Evolutionary conservation across 164 flowering plant species (phyloP).

Genomic region (Cinnamomum micranthum): DNA sequence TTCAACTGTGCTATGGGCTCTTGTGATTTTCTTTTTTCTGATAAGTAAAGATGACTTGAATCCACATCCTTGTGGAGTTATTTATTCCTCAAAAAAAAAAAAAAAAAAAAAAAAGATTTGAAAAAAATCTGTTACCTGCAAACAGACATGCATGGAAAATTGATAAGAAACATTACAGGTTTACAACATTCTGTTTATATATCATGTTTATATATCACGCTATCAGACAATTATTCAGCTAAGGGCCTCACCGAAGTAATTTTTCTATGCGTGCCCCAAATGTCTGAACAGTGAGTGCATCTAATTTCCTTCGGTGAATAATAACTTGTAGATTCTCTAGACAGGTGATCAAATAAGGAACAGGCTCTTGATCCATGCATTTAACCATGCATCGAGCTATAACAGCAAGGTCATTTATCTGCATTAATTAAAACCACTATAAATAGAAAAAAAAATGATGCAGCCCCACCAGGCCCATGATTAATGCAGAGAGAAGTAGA

Average conservation of each 20-base stretch:
- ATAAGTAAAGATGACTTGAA: background rate
- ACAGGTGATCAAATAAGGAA: conserved; percentile 14
- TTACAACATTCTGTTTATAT: background rate
- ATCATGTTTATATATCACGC: background rate
- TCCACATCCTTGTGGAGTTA: background rate
- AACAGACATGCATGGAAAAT: background rate
- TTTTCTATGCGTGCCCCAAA: conserved; percentile 96
- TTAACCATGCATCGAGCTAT: conserved; percentile 82
- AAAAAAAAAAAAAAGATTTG: background rate
- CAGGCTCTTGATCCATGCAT: too few relatives aligned
- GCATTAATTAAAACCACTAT: conserved; percentile 20
- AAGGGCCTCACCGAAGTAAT: conserved; percentile 58
- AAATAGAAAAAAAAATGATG: background rate
- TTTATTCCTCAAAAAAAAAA: background rate
- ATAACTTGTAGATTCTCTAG: conserved; percentile 76
- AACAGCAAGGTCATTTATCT: conserved; percentile 97
- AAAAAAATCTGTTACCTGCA: too few relatives aligned
- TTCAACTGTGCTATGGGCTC: too few relatives aligned
- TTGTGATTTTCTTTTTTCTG: too few relatives aligned
- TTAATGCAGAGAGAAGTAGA: too few relatives aligned
- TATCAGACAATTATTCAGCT: conserved; percentile 2
- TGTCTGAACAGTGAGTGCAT: conserved; percentile 91
- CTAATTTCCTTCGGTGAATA: conserved; percentile 82
- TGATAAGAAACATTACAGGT: background rate
- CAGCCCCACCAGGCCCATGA: too few relatives aligned